Percentiles rank a stretch among this genome's conserved stretches.
phyloP scores from a whole-genome alignment of 805 yeast genomes.

The Myxozyma kluyveri region DNA sequence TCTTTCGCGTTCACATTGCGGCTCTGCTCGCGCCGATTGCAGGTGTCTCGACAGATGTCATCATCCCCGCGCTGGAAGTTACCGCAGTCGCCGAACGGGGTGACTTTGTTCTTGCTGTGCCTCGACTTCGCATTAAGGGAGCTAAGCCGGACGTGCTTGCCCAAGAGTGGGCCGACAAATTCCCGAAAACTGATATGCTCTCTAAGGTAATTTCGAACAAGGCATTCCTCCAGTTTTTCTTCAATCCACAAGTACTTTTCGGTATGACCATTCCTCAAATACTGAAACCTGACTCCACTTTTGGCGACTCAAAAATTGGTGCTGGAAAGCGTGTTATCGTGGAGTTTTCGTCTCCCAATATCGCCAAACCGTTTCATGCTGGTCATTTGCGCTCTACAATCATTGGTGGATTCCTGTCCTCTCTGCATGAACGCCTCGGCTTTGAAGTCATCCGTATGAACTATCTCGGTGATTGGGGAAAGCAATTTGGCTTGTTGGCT shows the following conservation, averaged over 20 bases:
- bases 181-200: conserved; percentile 70
- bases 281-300: conserved; percentile 50
- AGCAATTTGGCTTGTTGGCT: conserved; percentile 93
- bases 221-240: conserved; percentile 86
- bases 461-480: conserved; percentile 99
- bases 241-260: conserved; percentile 63
- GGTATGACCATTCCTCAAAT: conserved; percentile 68
- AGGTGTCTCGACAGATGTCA: conserved; percentile 64
- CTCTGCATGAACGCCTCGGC: conserved; percentile 84
- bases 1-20: conserved; percentile 85
- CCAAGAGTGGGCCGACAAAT: conserved; percentile 69
- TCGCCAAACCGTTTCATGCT: conserved; percentile 99
- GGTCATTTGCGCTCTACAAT: conserved; percentile 98
- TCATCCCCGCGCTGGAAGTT: conserved; percentile 84
- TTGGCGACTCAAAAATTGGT: conserved; percentile 76
- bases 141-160: conserved; percentile 74
- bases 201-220: conserved; percentile 77
- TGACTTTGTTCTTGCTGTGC: conserved; percentile 87
- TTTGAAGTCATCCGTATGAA: conserved; percentile 91
- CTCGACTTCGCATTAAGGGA: conserved; percentile 81
- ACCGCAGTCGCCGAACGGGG: conserved; percentile 85
- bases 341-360: conserved; percentile 96
- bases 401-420: conserved; percentile 92
- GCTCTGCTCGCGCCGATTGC: conserved; percentile 70
- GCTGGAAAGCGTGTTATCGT: conserved; percentile 66